A percentile compares a stretch with the other conserved stretches of the same genome.
These are phyloP conservation scores for Lepidopterella palustris DNA, from an alignment of 495 filamentous ascomycete species.

Conservation along the genomic window DNA sequence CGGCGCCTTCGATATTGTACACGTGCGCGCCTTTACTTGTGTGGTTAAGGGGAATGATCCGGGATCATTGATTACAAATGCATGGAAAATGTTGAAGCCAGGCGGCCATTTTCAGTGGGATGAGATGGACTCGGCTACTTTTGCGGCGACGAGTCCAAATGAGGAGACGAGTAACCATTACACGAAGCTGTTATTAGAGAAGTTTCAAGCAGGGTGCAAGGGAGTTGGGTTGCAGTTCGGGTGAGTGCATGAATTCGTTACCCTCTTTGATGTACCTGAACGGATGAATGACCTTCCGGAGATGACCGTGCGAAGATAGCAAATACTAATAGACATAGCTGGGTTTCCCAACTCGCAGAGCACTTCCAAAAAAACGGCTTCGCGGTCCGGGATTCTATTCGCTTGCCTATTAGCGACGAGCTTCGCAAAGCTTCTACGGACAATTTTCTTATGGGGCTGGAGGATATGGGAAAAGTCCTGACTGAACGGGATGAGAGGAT, in stretches of 20 bases:
- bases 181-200: neutral
- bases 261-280: neutral
- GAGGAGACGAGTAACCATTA: neutral
- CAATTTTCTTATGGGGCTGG: constrained; percentile 4
- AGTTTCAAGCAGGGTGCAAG: neutral
- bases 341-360: constrained; percentile 5
- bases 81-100: constrained; percentile 17
- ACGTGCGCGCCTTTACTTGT: constrained; percentile 11
- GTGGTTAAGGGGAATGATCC: constrained; percentile 11
- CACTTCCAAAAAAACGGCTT: constrained; percentile 5
- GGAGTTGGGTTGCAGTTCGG: neutral
- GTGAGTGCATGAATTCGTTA: neutral
- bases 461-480: constrained; percentile 1
- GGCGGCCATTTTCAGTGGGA: constrained; percentile 19
- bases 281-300: constrained; percentile 1
- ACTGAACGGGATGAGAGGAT: no score
- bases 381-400: constrained; percentile 2
- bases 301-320: neutral
- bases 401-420: constrained; percentile 6
- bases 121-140: constrained; percentile 7
- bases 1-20: constrained; percentile 10
- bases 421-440: constrained; percentile 7
- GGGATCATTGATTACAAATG: constrained; percentile 1
- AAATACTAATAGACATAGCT: constrained; percentile 10
- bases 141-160: constrained; percentile 6